These are phyloP conservation scores for Epithele typhae DNA, from an alignment of 768 basidiomycete genomes.

Conservation along the genomic window DNA sequence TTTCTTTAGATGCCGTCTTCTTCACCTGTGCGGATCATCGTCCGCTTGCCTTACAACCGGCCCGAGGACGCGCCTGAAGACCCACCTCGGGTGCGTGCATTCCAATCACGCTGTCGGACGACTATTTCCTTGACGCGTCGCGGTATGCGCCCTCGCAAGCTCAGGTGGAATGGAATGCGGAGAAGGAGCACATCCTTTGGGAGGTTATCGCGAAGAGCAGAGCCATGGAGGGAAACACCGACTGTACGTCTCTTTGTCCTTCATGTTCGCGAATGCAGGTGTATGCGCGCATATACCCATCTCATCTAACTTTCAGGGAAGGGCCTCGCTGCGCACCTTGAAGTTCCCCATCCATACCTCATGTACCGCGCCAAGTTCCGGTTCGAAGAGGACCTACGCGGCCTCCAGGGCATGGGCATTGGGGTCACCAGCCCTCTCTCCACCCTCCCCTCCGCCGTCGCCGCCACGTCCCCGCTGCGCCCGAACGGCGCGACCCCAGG, in stretches of 20 bases:
- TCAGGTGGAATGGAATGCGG: conserved; percentile 81
- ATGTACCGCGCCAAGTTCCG: conserved; percentile 80
- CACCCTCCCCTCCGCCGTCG: conserved; percentile 32
- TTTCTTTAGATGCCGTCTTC: conserved; percentile 10
- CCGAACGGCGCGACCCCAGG: conserved; percentile 7
- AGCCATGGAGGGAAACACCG: conserved; percentile 67
- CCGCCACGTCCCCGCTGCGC: conserved; percentile 16
- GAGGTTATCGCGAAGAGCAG: conserved; percentile 80
- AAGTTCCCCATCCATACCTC: conserved; percentile 80
- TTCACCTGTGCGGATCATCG: conserved; percentile 53
- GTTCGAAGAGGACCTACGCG: conserved; percentile 82
- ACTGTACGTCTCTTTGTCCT: conserved; percentile 51
- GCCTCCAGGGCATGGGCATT: conserved; percentile 58
- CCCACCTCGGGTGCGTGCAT: conserved; percentile 59
- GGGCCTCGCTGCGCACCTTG: conserved; percentile 71
- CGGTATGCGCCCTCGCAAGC: background rate
- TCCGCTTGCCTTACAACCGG: conserved; percentile 74
- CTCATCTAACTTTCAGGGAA: conserved; percentile 65
- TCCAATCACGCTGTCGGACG: background rate
- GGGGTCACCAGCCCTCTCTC: conserved; percentile 39
- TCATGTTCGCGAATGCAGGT: background rate
- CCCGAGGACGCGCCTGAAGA: conserved; percentile 65
- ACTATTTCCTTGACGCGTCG: background rate
- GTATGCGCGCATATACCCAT: background rate
- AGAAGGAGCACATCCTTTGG: conserved; percentile 85